phyloP scores from a whole-genome alignment of 164 flowering plant genomes.

The Saururus chinensis region DNA sequence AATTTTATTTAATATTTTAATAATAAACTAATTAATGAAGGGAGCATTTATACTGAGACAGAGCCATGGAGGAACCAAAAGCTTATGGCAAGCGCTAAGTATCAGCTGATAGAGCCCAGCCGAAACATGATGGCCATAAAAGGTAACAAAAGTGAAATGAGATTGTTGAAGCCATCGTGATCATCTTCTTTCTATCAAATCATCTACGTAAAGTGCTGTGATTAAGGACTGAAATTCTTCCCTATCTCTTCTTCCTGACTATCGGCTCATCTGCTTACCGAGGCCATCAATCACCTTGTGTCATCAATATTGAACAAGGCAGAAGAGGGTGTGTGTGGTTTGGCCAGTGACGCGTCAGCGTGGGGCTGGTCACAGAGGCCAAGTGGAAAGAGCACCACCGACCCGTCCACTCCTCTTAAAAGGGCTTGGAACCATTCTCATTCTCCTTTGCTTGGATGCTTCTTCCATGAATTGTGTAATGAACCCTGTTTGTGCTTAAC shows the following conservation, averaged over 20 bases:
- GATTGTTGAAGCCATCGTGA: not conserved
- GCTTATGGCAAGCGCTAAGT: not conserved
- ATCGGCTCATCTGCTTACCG: not conserved
- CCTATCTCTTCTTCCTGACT: not conserved
- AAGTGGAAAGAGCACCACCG: constrained; percentile 16
- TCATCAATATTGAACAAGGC: not conserved
- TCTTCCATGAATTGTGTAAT: not conserved
- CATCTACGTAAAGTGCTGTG: not conserved
- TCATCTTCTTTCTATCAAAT: not conserved
- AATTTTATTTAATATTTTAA: no score
- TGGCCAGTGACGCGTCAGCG: not conserved
- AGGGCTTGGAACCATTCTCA: not conserved
- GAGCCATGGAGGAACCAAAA: not conserved
- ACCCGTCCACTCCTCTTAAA: not conserved
- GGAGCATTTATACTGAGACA: not conserved
- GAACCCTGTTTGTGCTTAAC: not conserved
- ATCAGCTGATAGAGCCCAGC: not conserved
- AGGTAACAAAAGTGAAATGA: no score
- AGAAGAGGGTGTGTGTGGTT: not conserved
- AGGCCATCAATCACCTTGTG: not conserved
- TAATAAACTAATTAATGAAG: no score
- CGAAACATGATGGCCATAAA: no score
- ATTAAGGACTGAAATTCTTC: not conserved
- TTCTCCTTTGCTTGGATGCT: constrained; percentile 6
- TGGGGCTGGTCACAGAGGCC: not conserved